A percentile compares a stretch with the other conserved stretches of the same genome.
Conservation (phyloP, 2,329 filamentous ascomycete genomes). For the Aschersonia sp. region DNA sequence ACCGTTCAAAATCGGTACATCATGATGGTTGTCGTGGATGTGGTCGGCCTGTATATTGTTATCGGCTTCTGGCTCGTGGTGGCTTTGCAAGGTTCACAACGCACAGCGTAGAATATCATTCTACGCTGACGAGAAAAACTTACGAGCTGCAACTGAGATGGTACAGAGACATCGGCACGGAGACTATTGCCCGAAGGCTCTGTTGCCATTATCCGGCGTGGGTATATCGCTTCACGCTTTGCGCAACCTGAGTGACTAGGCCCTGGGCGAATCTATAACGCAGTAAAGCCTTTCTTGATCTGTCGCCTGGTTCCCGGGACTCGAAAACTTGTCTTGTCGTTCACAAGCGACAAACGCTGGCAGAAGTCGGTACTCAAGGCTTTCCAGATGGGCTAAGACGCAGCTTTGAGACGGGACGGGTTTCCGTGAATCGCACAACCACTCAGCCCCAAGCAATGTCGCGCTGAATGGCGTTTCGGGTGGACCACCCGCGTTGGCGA, state of each 20-base stretch:
- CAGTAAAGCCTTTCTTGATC: neutral
- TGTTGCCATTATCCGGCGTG: slow-evolving; percentile 48
- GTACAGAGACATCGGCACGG: slow-evolving; percentile 36
- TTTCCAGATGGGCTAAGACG: no score
- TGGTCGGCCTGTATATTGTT: slow-evolving; percentile 13
- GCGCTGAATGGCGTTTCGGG: no score
- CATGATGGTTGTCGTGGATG: slow-evolving; percentile 29
- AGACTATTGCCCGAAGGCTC: slow-evolving; percentile 38
- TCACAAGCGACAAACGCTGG: no score
- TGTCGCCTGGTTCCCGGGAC: no score
- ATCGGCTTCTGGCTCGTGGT: slow-evolving; percentile 5
- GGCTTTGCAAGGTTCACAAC: neutral
- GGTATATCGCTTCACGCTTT: slow-evolving; percentile 10
- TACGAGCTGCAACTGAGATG: slow-evolving; percentile 30
- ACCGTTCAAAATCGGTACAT: slow-evolving; percentile 33
- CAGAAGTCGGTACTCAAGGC: no score
- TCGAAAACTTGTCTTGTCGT: no score
- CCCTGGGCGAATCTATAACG: neutral
- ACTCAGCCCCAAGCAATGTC: no score
- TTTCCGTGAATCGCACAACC: no score
- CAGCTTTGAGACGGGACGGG: no score
- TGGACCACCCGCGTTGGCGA: no score
- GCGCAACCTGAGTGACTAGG: slow-evolving; percentile 6
- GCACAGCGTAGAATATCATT: no score
- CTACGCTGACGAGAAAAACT: slow-evolving; percentile 4